Percentiles rank a stretch among this genome's conserved stretches.
phyloP scores from a whole-genome alignment of 2,329 filamentous ascomycete species.

The Penicillium sp. region DNA sequence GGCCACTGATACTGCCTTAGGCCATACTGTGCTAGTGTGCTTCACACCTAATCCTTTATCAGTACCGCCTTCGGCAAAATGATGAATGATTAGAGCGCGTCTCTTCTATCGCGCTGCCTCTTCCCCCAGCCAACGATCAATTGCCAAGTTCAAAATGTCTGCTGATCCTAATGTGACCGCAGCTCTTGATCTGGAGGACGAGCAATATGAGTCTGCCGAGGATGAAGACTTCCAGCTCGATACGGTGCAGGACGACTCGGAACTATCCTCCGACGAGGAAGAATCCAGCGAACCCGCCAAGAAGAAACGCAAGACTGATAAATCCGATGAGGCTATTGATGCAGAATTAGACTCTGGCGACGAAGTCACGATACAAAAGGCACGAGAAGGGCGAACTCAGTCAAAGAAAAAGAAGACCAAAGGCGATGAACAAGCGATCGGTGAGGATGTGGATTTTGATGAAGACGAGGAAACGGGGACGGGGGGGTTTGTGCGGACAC shows the following conservation, averaged over 20 bases:
- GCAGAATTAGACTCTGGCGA: conserved; percentile 51
- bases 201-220: conserved; percentile 34
- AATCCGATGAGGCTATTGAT: conserved; percentile 18
- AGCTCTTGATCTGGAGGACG: conserved; percentile 27
- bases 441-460: conserved; percentile 34
- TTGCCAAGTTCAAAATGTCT: conserved; percentile 12
- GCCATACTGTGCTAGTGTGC: too few relatives aligned
- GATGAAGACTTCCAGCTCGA: conserved; percentile 37
- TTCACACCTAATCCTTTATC: conserved; percentile 8
- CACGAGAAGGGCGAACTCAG: conserved; percentile 37
- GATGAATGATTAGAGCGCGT: conserved; percentile 13
- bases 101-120: conserved; percentile 4
- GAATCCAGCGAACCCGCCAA: conserved; percentile 29
- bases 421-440: conserved; percentile 30
- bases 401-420: conserved; percentile 32
- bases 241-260: conserved; percentile 29
- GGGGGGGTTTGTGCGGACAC: conserved; percentile 49
- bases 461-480: conserved; percentile 43
- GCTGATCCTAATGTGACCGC: conserved; percentile 9
- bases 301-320: conserved; percentile 33
- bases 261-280: conserved; percentile 30
- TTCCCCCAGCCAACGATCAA: neutral
- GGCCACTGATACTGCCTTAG: neutral
- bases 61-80: conserved; percentile 24
- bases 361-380: conserved; percentile 50